These are phyloP conservation scores for Thelephora terrestris DNA, from an alignment of 1,284 basidiomycete species.

Conservation along the genomic window DNA sequence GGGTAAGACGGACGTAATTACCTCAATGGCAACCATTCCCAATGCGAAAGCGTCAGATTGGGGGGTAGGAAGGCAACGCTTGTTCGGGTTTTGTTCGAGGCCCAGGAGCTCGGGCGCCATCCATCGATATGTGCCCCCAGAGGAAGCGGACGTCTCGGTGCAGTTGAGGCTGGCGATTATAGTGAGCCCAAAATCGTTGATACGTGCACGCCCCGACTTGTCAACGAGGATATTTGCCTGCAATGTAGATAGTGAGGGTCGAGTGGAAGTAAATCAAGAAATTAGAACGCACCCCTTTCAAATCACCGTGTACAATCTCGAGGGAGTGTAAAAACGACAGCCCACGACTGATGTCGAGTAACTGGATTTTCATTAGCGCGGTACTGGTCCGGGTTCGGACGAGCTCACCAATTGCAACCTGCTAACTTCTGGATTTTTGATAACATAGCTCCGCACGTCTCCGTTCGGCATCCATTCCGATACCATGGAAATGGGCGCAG, in stretches of 20 bases:
- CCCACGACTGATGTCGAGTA: neutral
- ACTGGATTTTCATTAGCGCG: neutral
- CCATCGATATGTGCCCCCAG: neutral
- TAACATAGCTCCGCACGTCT: neutral
- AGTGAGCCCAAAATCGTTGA: conserved; percentile 20
- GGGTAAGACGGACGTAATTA: neutral
- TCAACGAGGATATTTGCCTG: conserved; percentile 21
- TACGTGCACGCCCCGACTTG: conserved; percentile 14
- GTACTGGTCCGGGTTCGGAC: neutral
- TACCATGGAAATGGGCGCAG: neutral
- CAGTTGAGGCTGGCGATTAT: conserved; percentile 4
- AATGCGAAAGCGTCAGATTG: neutral
- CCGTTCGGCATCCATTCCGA: neutral
- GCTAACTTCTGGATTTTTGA: neutral
- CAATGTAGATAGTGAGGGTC: neutral
- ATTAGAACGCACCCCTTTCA: neutral
- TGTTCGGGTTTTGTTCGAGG: neutral
- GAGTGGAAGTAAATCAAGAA: no score
- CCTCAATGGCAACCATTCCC: neutral
- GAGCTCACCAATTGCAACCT: neutral
- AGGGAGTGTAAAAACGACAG: neutral
- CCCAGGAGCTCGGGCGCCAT: neutral
- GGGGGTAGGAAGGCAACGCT: neutral
- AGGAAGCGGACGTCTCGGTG: neutral
- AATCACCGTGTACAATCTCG: neutral